Evolutionary conservation across 2,329 filamentous ascomycete species (phyloP), one percentile per base, ranked within the genome.

Genomic region (Ampelomyces quisqualis): DNA sequence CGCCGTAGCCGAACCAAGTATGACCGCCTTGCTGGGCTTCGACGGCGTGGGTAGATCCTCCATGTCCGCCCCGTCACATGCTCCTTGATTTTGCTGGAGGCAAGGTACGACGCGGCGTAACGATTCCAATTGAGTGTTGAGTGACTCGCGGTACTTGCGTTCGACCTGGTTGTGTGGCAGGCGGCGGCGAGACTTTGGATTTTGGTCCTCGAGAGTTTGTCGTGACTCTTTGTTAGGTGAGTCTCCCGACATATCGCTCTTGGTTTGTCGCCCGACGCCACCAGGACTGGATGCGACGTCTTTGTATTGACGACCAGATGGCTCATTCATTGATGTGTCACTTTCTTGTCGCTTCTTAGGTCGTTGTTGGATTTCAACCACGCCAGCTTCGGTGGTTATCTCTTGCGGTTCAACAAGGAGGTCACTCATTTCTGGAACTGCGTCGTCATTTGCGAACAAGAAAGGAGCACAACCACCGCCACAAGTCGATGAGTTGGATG

Each of bases 161-260:
- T 74, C 71, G 38, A 74, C 70, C 45, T 73, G 69, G 37, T 73
- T 73, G 58, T 74, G 71, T 8, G 68, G 68, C 13, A 69, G 45
- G 27, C 68, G 60, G 18, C 62, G 58, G 21, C 63, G 63, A 8
- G 58, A 51, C 41, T 68, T 69, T 13, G 59, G 51, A 41, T 68
- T 68, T 2, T 54, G 54, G 2, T 59, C 58, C 2, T 51, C 48
- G 21, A 49, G 38, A 21, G 44, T 46, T 36, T 53, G 50, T 6
- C 53, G 49, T 6, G 54, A 54, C 7, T 53, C 50, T 43, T 65
- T 57, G 18, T 53, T 47, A 11, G 61, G 57, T 2, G 55, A 58
- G 6, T 60, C 56, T 15, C 58, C 54, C 11, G 57, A 50, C 7
- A 58, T 60, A 39, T 68, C 65, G 23, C 52, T 65, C 54, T 68